phyloP scores from a whole-genome alignment of 257 asterid genomes.

The Gardenia jasminoides region DNA sequence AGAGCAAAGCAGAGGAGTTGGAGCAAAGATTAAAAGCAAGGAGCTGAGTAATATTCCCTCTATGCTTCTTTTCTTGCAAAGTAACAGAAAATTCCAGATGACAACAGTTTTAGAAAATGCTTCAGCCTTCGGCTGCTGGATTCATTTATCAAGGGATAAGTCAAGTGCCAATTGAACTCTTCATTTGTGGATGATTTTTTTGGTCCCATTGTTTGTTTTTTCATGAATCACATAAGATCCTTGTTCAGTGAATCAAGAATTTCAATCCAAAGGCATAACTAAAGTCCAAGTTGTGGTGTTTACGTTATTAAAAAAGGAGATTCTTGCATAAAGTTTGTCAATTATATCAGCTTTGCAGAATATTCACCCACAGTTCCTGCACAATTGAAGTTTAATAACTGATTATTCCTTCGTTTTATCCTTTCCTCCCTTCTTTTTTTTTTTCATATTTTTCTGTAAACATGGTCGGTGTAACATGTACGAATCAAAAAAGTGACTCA shows the following conservation, averaged over 20 bases:
- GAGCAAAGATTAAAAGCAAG: conserved; percentile 17
- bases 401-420: background rate
- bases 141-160: conserved; percentile 1
- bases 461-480: too few species aligned
- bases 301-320: background rate
- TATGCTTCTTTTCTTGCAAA: conserved; percentile 16
- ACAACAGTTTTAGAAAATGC: conserved; percentile 5
- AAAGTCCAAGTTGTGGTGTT: conserved; percentile 9
- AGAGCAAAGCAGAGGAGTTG: conserved; percentile 16
- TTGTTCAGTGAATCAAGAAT: conserved; percentile 7
- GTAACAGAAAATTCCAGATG: conserved; percentile 11
- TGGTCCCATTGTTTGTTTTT: conserved; percentile 13
- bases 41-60: conserved; percentile 17
- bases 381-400: background rate
- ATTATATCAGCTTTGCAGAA: conserved; percentile 1
- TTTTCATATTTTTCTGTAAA: too few species aligned
- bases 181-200: background rate
- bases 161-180: background rate
- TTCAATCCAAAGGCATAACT: conserved; percentile 14
- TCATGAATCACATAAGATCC: background rate
- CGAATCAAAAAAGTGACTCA: too few species aligned
- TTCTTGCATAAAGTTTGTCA: conserved; percentile 14
- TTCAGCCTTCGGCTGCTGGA: background rate
- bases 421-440: background rate
- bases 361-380: conserved; percentile 5